Conservation (phyloP, 2,329 filamentous ascomycete genomes). For the Colletotrichum paranaense region DNA sequence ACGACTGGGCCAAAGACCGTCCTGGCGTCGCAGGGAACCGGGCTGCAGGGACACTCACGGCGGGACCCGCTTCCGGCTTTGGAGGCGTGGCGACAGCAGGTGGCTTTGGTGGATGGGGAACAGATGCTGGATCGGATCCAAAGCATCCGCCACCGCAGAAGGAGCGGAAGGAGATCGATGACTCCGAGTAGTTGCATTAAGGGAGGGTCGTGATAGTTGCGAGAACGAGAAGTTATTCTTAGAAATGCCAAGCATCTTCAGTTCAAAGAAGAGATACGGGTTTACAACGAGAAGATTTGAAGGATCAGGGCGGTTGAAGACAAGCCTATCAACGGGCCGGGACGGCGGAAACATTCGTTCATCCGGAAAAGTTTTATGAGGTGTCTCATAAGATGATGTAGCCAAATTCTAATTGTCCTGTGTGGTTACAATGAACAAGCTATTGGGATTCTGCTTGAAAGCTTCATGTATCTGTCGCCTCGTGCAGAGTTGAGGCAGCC, state of each 20-base stretch:
- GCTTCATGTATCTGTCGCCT: not conserved
- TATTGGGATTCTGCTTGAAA: not conserved
- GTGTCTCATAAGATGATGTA: not conserved
- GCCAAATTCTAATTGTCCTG: not conserved
- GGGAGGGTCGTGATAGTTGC: not conserved
- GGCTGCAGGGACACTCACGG: conserved; percentile 46
- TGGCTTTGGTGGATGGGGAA: conserved; percentile 50
- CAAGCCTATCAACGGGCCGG: not conserved
- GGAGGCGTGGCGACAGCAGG: conserved; percentile 43
- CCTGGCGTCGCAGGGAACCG: conserved; percentile 55
- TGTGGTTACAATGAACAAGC: not conserved
- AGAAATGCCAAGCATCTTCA: not conserved
- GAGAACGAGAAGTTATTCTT: not conserved
- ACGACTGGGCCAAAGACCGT: conserved; percentile 48
- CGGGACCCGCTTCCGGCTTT: conserved; percentile 46
- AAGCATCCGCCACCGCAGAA: conserved; percentile 47
- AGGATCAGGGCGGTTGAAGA: not conserved
- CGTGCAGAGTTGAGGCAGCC: not conserved
- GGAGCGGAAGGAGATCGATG: conserved; percentile 18
- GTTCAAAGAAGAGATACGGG: not conserved
- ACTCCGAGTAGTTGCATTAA: conserved; percentile 1
- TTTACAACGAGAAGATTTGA: not conserved
- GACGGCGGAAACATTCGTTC: not conserved
- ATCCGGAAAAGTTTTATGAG: not conserved
- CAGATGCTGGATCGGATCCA: conserved; percentile 43